Evolutionary conservation across 805 yeast species (phyloP), one percentile per base, ranked within the genome.

Genomic region (Debaryomyces hansenii): DNA sequence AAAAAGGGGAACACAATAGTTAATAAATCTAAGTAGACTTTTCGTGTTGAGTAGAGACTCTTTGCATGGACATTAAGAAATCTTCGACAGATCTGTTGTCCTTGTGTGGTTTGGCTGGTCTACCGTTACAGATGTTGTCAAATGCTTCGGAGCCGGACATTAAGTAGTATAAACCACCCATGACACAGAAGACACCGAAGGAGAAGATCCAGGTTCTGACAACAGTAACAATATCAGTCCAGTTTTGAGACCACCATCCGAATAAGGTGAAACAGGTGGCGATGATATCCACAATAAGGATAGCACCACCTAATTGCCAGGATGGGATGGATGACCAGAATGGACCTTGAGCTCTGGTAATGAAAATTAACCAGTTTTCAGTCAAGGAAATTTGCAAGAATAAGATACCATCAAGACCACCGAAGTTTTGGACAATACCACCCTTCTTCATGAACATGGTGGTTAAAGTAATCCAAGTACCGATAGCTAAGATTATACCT

Each of bases 201-300:
- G 97, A 90, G 89, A 88, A 90, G 69, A 90, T 75, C 94, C 94
- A 90, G 74, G 87, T 83, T 81, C 96, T 86, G 70, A 85, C 91
- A 69, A 90, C 95, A 48, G 97, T 84, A 60, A 90, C 96, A 60
- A 90, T 85, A 76, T 92, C 96, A 70, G 92, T 90, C 90, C 94
- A 89, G 84, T 90, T 90, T 75, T 88, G 96, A 58, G 95, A 86
- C 92, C 95, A 90, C 96, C 96, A 90, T 63, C 97, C 97, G 84
- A 89, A 90, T 67, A 90, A 74, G 64, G 90, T 77, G 84, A 90
- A 90, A 83, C 87, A 80, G 54, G 97, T 90, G 58, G 97, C 96
- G 63, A 90, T 75, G 79, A 90, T 74, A 75, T 90, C 97, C 68
- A 90, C 97, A 67, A 75, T 74, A 68, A 88, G 79, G 62, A 90